These are phyloP conservation scores for Aspergillus fumigatiaffinis DNA, from an alignment of 2,329 filamentous ascomycete species.

Conservation along the genomic window DNA sequence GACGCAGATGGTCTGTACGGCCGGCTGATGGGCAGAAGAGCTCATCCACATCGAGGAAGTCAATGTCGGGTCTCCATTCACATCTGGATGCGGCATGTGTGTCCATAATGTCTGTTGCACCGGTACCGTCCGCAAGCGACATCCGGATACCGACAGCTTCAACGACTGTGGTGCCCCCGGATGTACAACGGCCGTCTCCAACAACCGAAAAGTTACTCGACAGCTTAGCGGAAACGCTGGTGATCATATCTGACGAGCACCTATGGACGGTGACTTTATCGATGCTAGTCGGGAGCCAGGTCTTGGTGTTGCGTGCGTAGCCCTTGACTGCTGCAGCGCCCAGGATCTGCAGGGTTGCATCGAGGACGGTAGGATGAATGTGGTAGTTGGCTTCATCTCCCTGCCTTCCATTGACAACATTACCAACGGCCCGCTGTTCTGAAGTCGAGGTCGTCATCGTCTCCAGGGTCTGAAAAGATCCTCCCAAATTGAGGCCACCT, in stretches of 20 bases:
- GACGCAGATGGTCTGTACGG: background rate
- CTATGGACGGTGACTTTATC: constrained; percentile 18
- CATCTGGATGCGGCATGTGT: background rate
- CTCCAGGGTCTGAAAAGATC: constrained; percentile 9
- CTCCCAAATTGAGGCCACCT: constrained; percentile 13
- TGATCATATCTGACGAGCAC: background rate
- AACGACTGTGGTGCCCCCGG: background rate
- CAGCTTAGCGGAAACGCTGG: background rate
- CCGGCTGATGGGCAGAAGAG: background rate
- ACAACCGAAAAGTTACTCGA: background rate
- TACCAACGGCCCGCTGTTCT: background rate
- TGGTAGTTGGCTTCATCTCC: constrained; percentile 9
- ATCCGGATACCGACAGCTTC: constrained; percentile 7
- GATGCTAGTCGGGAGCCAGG: constrained; percentile 18
- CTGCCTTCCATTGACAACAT: background rate
- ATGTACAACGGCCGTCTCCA: background rate
- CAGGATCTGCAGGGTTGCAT: constrained; percentile 19
- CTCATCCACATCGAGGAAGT: constrained; percentile 3
- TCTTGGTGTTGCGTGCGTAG: constrained; percentile 6
- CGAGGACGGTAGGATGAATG: constrained; percentile 20
- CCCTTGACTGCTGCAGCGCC: constrained; percentile 19
- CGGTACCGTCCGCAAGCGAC: background rate
- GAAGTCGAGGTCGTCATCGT: constrained; percentile 5
- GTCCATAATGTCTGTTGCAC: background rate
- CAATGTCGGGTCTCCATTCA: constrained; percentile 7